phyloP scores from a whole-genome alignment of 768 basidiomycete genomes.

The Russula olivacea region DNA sequence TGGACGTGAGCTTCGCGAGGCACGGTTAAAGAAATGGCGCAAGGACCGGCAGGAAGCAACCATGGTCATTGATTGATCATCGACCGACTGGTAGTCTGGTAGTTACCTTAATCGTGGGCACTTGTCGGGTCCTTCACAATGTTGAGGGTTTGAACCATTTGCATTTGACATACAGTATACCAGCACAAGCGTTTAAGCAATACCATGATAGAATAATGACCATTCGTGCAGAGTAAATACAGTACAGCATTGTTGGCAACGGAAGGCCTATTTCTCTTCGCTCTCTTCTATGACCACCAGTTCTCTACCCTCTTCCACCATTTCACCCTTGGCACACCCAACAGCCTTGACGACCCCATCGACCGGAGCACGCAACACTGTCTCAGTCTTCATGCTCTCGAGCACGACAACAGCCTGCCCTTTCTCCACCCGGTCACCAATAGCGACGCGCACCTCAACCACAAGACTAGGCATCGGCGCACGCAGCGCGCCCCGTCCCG shows the following conservation, averaged over 20 bases:
- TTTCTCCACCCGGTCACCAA: slow-evolving; percentile 72
- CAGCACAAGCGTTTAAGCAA: background rate
- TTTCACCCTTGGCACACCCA: slow-evolving; percentile 77
- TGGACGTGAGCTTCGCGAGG: slow-evolving; percentile 53
- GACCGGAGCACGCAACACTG: slow-evolving; percentile 66
- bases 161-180: background rate
- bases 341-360: slow-evolving; percentile 67
- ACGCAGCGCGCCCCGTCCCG: slow-evolving; percentile 58
- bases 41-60: slow-evolving; percentile 7
- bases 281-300: slow-evolving; percentile 61
- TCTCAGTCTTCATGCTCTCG: slow-evolving; percentile 99
- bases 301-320: slow-evolving; percentile 84
- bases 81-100: background rate
- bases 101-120: background rate
- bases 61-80: slow-evolving; percentile 19
- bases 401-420: slow-evolving; percentile 78
- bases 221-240: background rate
- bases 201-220: background rate
- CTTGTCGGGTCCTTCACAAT: background rate
- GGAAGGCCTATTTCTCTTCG: background rate
- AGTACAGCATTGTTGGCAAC: background rate
- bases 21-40: slow-evolving; percentile 39
- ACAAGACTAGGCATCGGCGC: slow-evolving; percentile 94
- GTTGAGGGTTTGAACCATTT: background rate
- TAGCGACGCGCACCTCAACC: slow-evolving; percentile 76